Conservation (phyloP, 108 stramenopile species). For the Nannochloropsis oceanica region DNA sequence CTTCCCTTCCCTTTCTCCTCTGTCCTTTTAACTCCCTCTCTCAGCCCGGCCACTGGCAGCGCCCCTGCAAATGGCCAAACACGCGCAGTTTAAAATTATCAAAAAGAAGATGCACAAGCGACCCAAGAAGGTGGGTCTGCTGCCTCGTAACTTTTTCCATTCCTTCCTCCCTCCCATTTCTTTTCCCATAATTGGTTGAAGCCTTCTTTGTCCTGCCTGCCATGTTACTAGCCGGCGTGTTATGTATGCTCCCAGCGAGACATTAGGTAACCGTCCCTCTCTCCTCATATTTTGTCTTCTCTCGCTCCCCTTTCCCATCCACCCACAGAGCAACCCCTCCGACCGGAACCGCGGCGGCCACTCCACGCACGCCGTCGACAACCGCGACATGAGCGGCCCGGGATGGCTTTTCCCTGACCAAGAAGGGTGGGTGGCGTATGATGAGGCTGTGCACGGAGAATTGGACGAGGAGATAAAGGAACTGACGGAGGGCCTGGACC, state of each 20-base stretch:
- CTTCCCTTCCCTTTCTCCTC: too few species aligned
- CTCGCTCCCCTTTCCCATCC: background rate
- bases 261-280: too few species aligned
- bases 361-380: background rate
- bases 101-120: background rate
- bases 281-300: background rate
- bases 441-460: background rate
- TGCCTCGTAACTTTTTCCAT: background rate
- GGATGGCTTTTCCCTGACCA: background rate
- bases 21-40: too few species aligned
- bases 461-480: background rate
- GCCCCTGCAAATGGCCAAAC: background rate
- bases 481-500: background rate
- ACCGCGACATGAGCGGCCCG: background rate
- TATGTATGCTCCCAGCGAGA: too few species aligned
- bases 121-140: background rate
- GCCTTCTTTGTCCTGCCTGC: too few species aligned
- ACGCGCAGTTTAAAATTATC: background rate
- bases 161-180: background rate
- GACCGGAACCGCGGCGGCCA: background rate
- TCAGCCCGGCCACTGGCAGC: background rate
- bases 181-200: background rate
- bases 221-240: too few species aligned
- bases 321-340: background rate
- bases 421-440: background rate